Conservation (phyloP, 805 yeast genomes). For the Wickerhamiella spandovensis region DNA sequence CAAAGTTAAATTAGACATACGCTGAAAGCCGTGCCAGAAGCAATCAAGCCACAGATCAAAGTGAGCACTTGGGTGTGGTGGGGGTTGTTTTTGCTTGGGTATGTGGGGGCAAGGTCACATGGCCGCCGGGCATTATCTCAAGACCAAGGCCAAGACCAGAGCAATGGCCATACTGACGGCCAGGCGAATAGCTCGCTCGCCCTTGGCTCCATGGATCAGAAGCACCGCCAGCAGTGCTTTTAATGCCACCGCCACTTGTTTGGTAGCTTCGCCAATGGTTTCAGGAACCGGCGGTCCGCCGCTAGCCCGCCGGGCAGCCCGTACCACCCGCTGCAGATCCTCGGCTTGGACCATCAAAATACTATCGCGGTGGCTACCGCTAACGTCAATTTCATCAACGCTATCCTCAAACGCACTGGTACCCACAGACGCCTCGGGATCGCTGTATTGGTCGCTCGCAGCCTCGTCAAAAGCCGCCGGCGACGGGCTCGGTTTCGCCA, state of each 20-base stretch:
- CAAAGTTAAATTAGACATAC: no score
- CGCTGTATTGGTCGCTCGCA: neutral
- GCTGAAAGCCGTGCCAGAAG: no score
- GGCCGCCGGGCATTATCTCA: no score
- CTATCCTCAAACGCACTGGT: neutral
- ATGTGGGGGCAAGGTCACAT: no score
- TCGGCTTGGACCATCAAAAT: neutral
- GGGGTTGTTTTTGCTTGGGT: no score
- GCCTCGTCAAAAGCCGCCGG: neutral
- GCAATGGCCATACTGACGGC: neutral
- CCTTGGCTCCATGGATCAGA: neutral
- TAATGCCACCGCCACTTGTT: neutral
- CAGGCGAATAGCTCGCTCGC: neutral
- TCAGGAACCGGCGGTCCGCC: neutral
- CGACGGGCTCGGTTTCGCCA: neutral
- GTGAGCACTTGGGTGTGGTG: no score
- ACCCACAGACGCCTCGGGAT: neutral
- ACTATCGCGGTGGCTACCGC: neutral
- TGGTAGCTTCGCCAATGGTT: neutral
- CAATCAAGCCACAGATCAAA: no score
- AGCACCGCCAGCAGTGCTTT: slow-evolving; percentile 1
- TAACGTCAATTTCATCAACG: neutral
- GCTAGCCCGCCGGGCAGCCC: neutral
- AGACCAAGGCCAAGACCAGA: neutral
- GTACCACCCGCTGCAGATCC: neutral